phyloP scores from a whole-genome alignment of 768 basidiomycete species.

The Crassisporium funariophilum region DNA sequence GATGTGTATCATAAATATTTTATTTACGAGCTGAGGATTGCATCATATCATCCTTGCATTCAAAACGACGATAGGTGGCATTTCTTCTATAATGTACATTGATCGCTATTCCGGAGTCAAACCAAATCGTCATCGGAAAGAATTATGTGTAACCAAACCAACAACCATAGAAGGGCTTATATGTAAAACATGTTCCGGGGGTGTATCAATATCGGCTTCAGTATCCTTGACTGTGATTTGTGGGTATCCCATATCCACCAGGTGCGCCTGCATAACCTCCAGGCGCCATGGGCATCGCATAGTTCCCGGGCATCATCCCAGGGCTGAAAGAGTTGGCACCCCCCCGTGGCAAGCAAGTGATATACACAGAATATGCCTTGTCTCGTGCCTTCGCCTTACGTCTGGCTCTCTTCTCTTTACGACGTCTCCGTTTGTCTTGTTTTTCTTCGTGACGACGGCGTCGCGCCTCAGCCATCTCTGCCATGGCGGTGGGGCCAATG shows the following conservation, averaged over 20 bases:
- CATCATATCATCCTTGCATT: too few relatives aligned
- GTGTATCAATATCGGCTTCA: background rate
- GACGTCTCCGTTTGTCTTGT: conserved; percentile 61
- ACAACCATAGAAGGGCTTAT: background rate
- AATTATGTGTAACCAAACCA: background rate
- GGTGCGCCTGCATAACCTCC: conserved; percentile 11
- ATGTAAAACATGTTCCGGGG: background rate
- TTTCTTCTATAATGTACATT: too few relatives aligned
- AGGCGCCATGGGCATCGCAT: conserved; percentile 5
- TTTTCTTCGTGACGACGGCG: conserved; percentile 55
- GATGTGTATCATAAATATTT: conserved; percentile 5
- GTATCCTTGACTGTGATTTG: conserved; percentile 4
- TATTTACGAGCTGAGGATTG: conserved; percentile 3
- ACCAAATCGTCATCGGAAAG: too few relatives aligned
- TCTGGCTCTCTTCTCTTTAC: conserved; percentile 65
- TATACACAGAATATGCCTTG: conserved; percentile 64
- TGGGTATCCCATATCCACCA: conserved; percentile 16
- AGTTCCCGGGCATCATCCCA: conserved; percentile 24
- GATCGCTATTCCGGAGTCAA: too few relatives aligned
- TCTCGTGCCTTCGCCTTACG: conserved; percentile 60
- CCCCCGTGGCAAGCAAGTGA: conserved; percentile 46
- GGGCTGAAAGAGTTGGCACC: conserved; percentile 7
- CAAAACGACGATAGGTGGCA: too few relatives aligned
- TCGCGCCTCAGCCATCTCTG: conserved; percentile 45
- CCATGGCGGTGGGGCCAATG: conserved; percentile 9